Base-by-base conservation (phyloP, 345 rosid genomes). In the Boechera stricta region DNA sequence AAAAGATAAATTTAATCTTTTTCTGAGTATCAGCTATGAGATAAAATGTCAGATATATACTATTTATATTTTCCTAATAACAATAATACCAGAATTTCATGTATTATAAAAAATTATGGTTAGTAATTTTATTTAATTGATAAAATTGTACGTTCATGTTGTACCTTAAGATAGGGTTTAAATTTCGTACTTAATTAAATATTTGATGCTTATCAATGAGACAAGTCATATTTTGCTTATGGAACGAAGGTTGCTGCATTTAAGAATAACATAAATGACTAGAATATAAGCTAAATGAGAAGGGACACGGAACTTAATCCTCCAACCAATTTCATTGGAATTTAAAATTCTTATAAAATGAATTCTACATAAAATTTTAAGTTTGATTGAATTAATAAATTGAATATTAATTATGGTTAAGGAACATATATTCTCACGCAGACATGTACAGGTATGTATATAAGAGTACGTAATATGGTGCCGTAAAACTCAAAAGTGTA, bases 361-460 rank as follows among this genome's bases (percentile, higher is more conserved):
- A 4, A 44, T 41, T 12, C 13, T 13, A 13, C 9, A 38, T 38
- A 9, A 38, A 38, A 1, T 8, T 38, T 8, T 45, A 42, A 42
- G 15, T 1, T 28, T 64, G 28, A 47, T 45, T 45, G 9, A 16
- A 32, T 48, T 10, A 31, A 16, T 9, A 31, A 31, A 65, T 16
- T 5, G n/a, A 10, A 65, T 48, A 48, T 11, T 11, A 38, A 21
- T 8, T 36, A 49, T 33, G 26, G 5, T 36, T 7, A 67, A 67
- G 48, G 60, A 52, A 67, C 72, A 67, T 36, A 52, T 38, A 67
- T 67, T 52, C 49, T 67, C 60, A 69, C 53, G 53, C 51, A 41
- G 36, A 12, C 16, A 55, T n/a, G 51, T 45, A 16, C 35, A 36
- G 42, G 6, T 6, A 52, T 49, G 6, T 2, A 31, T 13, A 7